Conservation (phyloP, 164 flowering plant species). For the Kalanchoe fedtschenkoi region DNA sequence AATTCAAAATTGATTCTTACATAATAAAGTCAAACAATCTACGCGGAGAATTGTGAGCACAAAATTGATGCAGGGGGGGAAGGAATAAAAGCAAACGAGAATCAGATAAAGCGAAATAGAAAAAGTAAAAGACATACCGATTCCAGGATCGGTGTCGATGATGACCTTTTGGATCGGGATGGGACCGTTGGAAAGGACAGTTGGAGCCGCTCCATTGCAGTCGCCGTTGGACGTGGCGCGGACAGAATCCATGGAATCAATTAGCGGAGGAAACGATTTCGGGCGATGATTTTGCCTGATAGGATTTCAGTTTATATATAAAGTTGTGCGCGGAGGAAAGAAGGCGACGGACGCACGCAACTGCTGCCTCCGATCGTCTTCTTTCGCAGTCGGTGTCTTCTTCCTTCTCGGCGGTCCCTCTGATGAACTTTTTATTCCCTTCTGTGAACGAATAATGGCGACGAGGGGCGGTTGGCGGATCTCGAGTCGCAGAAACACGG, state of each 20-base stretch:
- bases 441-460: no score
- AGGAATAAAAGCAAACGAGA: background rate
- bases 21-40: background rate
- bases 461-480: no score
- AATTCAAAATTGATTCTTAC: background rate
- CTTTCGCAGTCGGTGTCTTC: background rate
- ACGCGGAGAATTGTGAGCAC: background rate
- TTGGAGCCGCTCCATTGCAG: conserved; percentile 6
- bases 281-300: background rate
- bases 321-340: background rate
- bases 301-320: conserved; percentile 1
- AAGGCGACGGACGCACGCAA: conserved; percentile 4
- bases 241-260: conserved; percentile 10
- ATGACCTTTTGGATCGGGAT: conserved; percentile 40
- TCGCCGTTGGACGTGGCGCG: conserved; percentile 9
- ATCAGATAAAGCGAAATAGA: conserved; percentile 6
- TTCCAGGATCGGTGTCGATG: conserved; percentile 93
- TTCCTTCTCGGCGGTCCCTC: no score
- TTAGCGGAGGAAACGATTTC: background rate
- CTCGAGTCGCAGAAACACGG: no score
- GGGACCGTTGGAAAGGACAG: conserved; percentile 4
- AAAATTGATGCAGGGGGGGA: background rate
- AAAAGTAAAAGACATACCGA: conserved; percentile 32
- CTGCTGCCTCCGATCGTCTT: background rate
- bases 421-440: no score